Base-by-base conservation (phyloP, 164 flowering plant species). In the Euptelea pleiosperma region DNA sequence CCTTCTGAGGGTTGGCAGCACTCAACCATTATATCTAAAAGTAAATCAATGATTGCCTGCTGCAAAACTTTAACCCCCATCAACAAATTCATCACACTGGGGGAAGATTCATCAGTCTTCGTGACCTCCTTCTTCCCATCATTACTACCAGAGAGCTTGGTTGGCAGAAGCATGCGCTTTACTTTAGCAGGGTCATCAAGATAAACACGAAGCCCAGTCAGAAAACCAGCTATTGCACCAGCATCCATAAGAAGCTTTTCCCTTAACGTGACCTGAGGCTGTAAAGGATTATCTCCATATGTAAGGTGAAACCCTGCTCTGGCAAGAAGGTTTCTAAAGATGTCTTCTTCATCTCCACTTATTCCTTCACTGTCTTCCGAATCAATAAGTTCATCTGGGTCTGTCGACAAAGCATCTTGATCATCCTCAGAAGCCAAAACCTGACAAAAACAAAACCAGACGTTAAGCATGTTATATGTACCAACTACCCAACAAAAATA, bases 141-240 rank as follows among this genome's bases (percentile, higher is more conserved):
- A 73, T 54, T 79, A 52, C 72, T 52, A 64, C 83, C 73, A 63
- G 99, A 86, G 19, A 91, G 76, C 80, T 89, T 94, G 19, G 96
- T 84, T 58, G 99, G 99, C 55, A 94, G 96, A 70, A 94, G 91
- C 73, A 94, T 73, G 42, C 96, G 91, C 71, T 91, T 94, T 47
- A 89, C 96, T 77, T 94, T 94, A 29, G 82, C 93, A 55, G 99
- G 99, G 72, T 94, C 97, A 84, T 94, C 97, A 61, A 94, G 96
- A 77, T 91, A 94, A 62, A 91, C 91, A 65, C 99, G 97, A 47
- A 94, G 91, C 24, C 99, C 97, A 65, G 99, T 85, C 52, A 94
- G 73, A 67, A 91, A 94, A 61, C 96, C 97, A 78, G 97, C 97
- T 60, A 93, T 93, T 35, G 97, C 97, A 56, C 99, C 97, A 52